phyloP scores from a whole-genome alignment of 352 stramenopile genomes.

The Phytophthora sp. region DNA sequence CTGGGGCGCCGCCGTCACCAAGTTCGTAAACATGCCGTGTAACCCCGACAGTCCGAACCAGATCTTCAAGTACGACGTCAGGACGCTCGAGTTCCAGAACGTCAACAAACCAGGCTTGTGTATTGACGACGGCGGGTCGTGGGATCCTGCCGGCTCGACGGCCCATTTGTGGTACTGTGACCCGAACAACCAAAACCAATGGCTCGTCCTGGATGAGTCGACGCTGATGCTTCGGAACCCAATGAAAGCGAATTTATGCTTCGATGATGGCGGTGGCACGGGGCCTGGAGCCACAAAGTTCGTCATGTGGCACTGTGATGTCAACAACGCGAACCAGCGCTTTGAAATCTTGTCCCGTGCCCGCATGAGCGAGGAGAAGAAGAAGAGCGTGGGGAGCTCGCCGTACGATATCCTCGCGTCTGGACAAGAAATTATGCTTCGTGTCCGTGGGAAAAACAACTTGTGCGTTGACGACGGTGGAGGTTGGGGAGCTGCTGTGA shows the following conservation, averaged over 20 bases:
- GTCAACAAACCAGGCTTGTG: slow-evolving; percentile 27
- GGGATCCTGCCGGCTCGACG: slow-evolving; percentile 10
- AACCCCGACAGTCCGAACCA: slow-evolving; percentile 32
- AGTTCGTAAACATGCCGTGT: slow-evolving; percentile 30
- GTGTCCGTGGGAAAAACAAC: slow-evolving; percentile 28
- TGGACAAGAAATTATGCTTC: slow-evolving; percentile 33
- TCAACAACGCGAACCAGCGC: slow-evolving; percentile 25
- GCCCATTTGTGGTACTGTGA: slow-evolving; percentile 30
- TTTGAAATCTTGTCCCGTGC: slow-evolving; percentile 29
- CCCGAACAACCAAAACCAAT: slow-evolving; percentile 33
- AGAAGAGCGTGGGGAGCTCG: slow-evolving; percentile 9
- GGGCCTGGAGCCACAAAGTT: slow-evolving; percentile 15
- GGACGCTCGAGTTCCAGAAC: slow-evolving; percentile 19
- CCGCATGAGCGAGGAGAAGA: slow-evolving; percentile 16
- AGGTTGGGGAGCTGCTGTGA: slow-evolving; percentile 21
- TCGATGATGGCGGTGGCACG: slow-evolving; percentile 38
- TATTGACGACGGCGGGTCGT: slow-evolving; percentile 26
- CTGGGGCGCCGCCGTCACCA: slow-evolving; percentile 18
- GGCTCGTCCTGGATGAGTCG: slow-evolving; percentile 31
- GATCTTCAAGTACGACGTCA: slow-evolving; percentile 25
- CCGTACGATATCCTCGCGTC: slow-evolving; percentile 18
- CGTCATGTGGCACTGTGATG: slow-evolving; percentile 21
- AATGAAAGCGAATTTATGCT: slow-evolving; percentile 39
- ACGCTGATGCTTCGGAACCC: slow-evolving; percentile 44
- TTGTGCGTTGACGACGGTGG: slow-evolving; percentile 46